These are phyloP conservation scores for Vitis hybrid DNA, from an alignment of 177 flowering plant genomes.

Conservation along the genomic window DNA sequence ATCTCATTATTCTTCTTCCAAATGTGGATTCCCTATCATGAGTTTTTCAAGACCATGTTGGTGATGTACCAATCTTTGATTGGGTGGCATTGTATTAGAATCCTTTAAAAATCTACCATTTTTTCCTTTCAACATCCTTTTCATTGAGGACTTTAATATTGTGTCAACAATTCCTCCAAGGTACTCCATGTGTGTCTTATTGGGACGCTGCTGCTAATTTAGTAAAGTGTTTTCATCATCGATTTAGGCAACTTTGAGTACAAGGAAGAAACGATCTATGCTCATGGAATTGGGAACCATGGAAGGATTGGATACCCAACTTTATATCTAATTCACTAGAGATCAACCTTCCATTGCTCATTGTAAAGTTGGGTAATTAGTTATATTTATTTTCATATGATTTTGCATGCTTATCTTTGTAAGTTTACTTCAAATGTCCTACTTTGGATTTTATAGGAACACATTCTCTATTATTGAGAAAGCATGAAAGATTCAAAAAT, in stretches of 20 bases:
- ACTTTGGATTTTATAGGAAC: slow-evolving; percentile 44
- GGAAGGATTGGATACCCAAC: slow-evolving; percentile 66
- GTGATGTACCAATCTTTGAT: slow-evolving; percentile 36
- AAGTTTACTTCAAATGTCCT: background rate
- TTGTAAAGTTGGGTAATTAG: slow-evolving; percentile 51
- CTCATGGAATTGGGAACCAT: slow-evolving; percentile 90
- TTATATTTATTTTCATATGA: background rate
- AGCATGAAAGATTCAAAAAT: slow-evolving; percentile 66
- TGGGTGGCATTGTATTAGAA: slow-evolving; percentile 66
- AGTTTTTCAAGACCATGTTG: slow-evolving; percentile 25
- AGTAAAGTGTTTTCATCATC: background rate
- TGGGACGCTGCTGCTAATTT: background rate
- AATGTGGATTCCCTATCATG: slow-evolving; percentile 77
- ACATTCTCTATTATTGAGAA: slow-evolving; percentile 77
- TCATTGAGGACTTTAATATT: slow-evolving; percentile 50
- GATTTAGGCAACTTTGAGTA: too few relatives aligned
- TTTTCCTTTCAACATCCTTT: slow-evolving; percentile 62
- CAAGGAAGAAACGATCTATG: slow-evolving; percentile 53
- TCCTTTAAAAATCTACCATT: slow-evolving; percentile 86
- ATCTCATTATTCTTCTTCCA: slow-evolving; percentile 86
- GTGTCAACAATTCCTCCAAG: slow-evolving; percentile 40
- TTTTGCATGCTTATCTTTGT: background rate
- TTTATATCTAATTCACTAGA: slow-evolving; percentile 87
- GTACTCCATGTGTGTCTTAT: slow-evolving; percentile 25
- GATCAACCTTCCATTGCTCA: slow-evolving; percentile 76